These are phyloP conservation scores for Fusarium sp. DNA, from an alignment of 2,329 filamentous ascomycete genomes.

Conservation along the genomic window DNA sequence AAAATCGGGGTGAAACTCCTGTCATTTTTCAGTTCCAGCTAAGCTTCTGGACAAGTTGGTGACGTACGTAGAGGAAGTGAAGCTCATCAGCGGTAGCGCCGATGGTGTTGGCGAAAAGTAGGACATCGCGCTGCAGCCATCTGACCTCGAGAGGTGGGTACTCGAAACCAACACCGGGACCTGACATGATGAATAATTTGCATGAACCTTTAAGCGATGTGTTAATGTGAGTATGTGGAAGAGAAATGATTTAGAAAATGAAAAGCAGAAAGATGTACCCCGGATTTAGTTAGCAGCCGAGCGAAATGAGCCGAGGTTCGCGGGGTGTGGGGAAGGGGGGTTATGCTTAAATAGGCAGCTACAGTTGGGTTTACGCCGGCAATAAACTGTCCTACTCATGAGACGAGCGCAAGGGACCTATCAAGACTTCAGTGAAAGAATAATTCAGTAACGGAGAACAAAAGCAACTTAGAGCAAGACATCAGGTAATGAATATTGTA, in stretches of 20 bases:
- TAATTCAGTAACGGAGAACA: too few relatives aligned
- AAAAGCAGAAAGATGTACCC: not conserved
- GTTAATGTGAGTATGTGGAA: not conserved
- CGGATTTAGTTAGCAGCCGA: not conserved
- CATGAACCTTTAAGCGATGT: not conserved
- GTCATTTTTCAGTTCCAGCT: conserved; percentile 53
- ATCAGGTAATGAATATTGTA: too few relatives aligned
- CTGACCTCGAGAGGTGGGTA: conserved; percentile 7
- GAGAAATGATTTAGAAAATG: not conserved
- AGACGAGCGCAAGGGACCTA: too few relatives aligned
- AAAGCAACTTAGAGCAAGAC: too few relatives aligned
- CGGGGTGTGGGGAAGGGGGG: conserved; percentile 1
- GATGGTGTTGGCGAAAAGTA: conserved; percentile 14
- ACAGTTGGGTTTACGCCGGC: too few relatives aligned
- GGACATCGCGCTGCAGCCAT: conserved; percentile 14
- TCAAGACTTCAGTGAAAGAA: too few relatives aligned
- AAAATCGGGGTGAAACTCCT: conserved; percentile 59
- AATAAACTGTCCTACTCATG: too few relatives aligned
- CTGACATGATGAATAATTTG: not conserved
- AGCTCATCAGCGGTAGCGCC: conserved; percentile 11
- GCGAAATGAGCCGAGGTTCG: conserved; percentile 5
- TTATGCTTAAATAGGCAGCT: too few relatives aligned
- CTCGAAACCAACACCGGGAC: conserved; percentile 13
- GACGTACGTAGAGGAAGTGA: conserved; percentile 13
- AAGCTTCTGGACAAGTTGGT: conserved; percentile 46